Conservation (phyloP, 441 rosid species). For the Populus hybrid region DNA sequence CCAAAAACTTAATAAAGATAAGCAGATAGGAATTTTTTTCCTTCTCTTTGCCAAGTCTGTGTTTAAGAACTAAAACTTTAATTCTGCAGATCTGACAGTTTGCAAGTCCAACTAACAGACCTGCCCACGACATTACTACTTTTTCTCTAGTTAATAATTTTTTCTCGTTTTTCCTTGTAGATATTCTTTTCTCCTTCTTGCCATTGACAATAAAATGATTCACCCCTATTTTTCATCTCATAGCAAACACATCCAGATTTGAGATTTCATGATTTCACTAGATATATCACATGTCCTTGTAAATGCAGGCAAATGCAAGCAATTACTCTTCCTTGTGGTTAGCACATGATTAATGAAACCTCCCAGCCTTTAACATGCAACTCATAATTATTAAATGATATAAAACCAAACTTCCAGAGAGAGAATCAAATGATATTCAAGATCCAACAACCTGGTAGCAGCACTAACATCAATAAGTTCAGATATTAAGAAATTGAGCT, state of each 20-base stretch:
- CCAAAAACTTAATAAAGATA: background rate
- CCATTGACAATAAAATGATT: background rate
- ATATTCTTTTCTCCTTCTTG: background rate
- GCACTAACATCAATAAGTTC: background rate
- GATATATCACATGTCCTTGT: background rate
- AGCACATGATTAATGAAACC: background rate
- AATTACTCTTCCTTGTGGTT: background rate
- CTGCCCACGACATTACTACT: no score
- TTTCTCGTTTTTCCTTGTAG: no score
- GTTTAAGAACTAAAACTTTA: no score
- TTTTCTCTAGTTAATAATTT: no score
- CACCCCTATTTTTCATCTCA: background rate
- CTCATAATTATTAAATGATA: background rate
- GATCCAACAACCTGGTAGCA: background rate
- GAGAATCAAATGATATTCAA: background rate
- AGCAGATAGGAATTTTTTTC: background rate
- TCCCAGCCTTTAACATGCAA: background rate
- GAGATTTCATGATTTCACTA: background rate
- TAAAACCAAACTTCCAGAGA: background rate
- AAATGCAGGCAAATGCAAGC: background rate
- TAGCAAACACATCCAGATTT: background rate
- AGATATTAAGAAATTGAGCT: conserved; percentile 27
- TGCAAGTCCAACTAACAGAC: no score
- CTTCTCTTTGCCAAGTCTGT: no score
- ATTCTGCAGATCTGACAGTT: no score